phyloP scores from a whole-genome alignment of 257 asterid genomes.

The Eucommia ulmoides region DNA sequence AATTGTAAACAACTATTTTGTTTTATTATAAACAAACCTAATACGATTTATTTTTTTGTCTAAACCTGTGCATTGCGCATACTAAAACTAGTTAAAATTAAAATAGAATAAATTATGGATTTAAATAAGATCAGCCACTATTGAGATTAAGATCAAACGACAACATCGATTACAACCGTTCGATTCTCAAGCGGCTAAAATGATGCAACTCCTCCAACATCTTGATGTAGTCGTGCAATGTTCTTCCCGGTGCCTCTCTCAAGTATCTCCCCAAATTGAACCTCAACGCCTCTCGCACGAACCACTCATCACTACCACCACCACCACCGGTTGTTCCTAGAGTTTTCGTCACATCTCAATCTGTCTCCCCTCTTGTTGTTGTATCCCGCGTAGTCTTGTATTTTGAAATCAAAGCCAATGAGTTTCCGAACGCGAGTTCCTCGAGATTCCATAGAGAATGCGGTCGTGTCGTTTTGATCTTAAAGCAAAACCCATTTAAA shows the following conservation, averaged over 20 bases:
- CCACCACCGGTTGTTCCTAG: constrained; percentile 23
- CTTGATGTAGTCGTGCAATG: constrained; percentile 19
- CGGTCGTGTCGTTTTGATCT: constrained; percentile 34
- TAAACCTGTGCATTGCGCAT: too few relatives aligned
- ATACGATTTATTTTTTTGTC: too few relatives aligned
- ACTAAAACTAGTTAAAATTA: too few relatives aligned
- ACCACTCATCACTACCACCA: constrained; percentile 13
- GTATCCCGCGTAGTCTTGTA: constrained; percentile 40
- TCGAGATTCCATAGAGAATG: constrained; percentile 29
- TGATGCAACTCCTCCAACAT: constrained; percentile 33
- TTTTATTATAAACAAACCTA: too few relatives aligned
- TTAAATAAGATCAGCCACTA: too few relatives aligned
- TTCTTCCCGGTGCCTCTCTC: too few relatives aligned
- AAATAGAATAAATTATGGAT: too few relatives aligned
- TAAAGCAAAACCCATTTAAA: too few relatives aligned
- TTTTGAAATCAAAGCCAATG: constrained; percentile 23
- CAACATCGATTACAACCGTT: too few relatives aligned
- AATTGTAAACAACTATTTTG: too few relatives aligned
- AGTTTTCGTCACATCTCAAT: constrained; percentile 30
- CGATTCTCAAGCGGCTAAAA: constrained; percentile 21
- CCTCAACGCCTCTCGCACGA: constrained; percentile 18
- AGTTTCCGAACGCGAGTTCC: constrained; percentile 23
- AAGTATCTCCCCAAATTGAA: constrained; percentile 22
- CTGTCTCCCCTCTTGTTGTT: constrained; percentile 42
- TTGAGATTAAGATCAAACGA: too few relatives aligned